Evolutionary conservation across 2,329 filamentous ascomycete species (phyloP).

Genomic region (Aspergillus unguis): DNA sequence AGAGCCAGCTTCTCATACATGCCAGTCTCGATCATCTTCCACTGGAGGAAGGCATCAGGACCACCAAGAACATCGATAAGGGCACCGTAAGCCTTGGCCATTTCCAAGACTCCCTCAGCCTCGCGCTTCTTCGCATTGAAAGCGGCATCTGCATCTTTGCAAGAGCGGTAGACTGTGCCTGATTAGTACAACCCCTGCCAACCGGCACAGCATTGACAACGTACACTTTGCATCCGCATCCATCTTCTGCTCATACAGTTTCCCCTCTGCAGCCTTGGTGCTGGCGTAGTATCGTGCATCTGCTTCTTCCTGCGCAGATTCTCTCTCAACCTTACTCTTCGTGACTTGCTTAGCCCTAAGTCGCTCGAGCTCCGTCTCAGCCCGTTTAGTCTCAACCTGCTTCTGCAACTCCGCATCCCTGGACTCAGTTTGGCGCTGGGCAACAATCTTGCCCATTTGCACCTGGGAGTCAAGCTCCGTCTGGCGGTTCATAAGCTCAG

Average conservation of each 20-base stretch:
- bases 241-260: slow-evolving; percentile 39
- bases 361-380: slow-evolving; percentile 74
- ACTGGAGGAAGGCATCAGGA: slow-evolving; percentile 73
- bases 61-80: slow-evolving; percentile 72
- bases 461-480: slow-evolving; percentile 70
- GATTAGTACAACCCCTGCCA: slow-evolving; percentile 2
- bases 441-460: slow-evolving; percentile 71
- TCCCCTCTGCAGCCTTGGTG: slow-evolving; percentile 54
- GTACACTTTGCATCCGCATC: slow-evolving; percentile 36
- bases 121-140: slow-evolving; percentile 62
- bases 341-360: slow-evolving; percentile 74
- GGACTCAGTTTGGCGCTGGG: slow-evolving; percentile 68
- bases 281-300: slow-evolving; percentile 50
- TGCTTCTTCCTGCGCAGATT: slow-evolving; percentile 44
- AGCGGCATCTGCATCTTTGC: slow-evolving; percentile 37
- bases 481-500: slow-evolving; percentile 68
- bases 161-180: slow-evolving; percentile 25
- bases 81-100: slow-evolving; percentile 75
- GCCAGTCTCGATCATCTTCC: slow-evolving; percentile 82
- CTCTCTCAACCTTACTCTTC: slow-evolving; percentile 59
- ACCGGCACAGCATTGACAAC: slow-evolving; percentile 8
- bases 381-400: slow-evolving; percentile 72
- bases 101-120: slow-evolving; percentile 71
- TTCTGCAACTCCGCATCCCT: slow-evolving; percentile 77
- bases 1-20: slow-evolving; percentile 74